Evolutionary conservation across 352 stramenopile species (phyloP).

Genomic region (Thraustochytrium striatum): DNA sequence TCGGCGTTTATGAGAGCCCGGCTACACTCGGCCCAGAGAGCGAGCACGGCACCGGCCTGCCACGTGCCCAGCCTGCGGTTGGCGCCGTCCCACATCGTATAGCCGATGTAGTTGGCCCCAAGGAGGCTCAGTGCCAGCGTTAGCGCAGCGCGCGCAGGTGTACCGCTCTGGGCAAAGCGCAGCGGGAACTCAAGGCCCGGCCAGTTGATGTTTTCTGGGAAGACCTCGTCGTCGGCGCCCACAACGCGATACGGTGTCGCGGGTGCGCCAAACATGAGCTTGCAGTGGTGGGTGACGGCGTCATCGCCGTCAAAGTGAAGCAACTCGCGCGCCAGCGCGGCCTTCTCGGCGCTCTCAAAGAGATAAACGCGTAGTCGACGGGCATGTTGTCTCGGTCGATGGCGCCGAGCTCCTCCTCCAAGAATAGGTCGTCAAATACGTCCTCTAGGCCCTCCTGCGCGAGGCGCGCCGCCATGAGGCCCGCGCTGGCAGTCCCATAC

Average conservation of each 20-base stretch:
- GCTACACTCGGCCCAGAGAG: constrained; percentile 14
- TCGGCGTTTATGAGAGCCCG: not conserved
- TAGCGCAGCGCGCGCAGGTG: not conserved
- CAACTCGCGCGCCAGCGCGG: constrained; percentile 2
- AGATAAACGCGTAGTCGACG: constrained; percentile 38
- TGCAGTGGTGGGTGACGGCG: not conserved
- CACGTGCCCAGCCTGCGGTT: not conserved
- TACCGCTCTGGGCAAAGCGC: constrained; percentile 17
- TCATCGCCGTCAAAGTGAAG: constrained; percentile 31
- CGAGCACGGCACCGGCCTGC: not conserved
- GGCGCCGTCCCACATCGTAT: not conserved
- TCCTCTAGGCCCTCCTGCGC: not conserved
- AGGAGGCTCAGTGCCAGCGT: not conserved
- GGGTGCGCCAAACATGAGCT: constrained; percentile 34
- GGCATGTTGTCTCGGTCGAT: not conserved
- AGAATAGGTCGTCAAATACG: constrained; percentile 29
- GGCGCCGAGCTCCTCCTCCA: constrained; percentile 33
- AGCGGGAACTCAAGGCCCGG: not conserved
- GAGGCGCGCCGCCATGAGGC: not conserved
- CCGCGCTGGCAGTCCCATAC: not conserved
- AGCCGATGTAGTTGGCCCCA: not conserved
- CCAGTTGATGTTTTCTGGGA: constrained; percentile 42
- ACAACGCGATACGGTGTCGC: constrained; percentile 8
- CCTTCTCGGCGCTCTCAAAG: constrained; percentile 37
- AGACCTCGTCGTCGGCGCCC: constrained; percentile 19